phyloP scores from a whole-genome alignment of 2,329 filamentous ascomycete species.

The Ophiostoma perfectum region DNA sequence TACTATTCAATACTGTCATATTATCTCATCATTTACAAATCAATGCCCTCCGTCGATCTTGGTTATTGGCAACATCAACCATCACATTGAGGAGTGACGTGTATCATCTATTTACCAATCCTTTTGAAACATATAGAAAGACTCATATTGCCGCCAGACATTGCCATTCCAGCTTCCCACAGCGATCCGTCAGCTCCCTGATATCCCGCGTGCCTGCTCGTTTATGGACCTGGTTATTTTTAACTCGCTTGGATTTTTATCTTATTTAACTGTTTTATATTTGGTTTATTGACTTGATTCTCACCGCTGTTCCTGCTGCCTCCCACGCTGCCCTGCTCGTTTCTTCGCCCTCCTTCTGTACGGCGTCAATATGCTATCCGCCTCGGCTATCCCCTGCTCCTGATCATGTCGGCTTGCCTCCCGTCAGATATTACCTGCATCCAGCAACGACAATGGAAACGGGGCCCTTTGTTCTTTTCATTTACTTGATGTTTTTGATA shows the following conservation, averaged over 20 bases:
- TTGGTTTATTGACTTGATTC: not conserved
- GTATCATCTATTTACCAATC: slow-evolving; percentile 13
- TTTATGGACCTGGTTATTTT: not conserved
- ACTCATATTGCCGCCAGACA: slow-evolving; percentile 1
- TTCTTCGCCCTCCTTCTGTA: not conserved
- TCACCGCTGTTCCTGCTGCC: slow-evolving; percentile 4
- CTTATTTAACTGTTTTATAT: not conserved
- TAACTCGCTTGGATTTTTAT: no score
- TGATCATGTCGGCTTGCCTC: not conserved
- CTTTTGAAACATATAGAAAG: not conserved
- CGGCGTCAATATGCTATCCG: not conserved
- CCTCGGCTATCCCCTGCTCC: not conserved
- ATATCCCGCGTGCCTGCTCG: not conserved
- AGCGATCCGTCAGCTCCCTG: not conserved
- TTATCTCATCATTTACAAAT: no score
- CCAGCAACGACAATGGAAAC: not conserved
- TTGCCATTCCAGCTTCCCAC: not conserved
- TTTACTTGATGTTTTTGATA: not conserved
- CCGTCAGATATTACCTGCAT: not conserved
- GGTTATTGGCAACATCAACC: not conserved
- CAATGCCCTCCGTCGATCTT: not conserved
- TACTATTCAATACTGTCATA: no score
- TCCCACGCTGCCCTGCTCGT: not conserved
- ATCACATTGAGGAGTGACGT: not conserved
- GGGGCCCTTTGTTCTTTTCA: not conserved